Evolutionary conservation across 2,329 filamentous ascomycete species (phyloP).

Genomic region (Fusarium piperis): DNA sequence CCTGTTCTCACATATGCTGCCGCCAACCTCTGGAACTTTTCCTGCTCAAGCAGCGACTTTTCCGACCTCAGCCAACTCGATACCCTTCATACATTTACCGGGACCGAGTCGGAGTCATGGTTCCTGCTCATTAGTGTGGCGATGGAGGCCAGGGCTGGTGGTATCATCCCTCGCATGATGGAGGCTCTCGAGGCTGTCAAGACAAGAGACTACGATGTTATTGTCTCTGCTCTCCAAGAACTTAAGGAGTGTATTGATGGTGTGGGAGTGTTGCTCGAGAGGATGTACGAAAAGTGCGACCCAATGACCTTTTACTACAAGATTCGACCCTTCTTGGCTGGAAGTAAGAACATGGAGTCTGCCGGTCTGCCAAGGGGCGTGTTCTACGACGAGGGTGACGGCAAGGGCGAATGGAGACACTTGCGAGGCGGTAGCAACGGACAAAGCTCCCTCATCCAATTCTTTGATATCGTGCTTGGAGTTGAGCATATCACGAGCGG

Average conservation of each 20-base stretch:
- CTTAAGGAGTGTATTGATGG: conserved; percentile 75
- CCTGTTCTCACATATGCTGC: conserved; percentile 92
- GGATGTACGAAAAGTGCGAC: conserved; percentile 91
- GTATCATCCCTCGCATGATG: conserved; percentile 80
- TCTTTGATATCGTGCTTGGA: conserved; percentile 88
- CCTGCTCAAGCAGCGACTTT: conserved; percentile 63
- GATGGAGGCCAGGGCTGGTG: conserved; percentile 84
- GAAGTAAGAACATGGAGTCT: conserved; percentile 90
- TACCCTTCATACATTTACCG: conserved; percentile 85
- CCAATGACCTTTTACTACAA: conserved; percentile 89
- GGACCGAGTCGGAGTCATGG: conserved; percentile 91
- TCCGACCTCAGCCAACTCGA: conserved; percentile 74
- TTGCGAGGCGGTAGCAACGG: conserved; percentile 93
- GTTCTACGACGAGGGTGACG: conserved; percentile 80
- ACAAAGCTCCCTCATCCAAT: conserved; percentile 91
- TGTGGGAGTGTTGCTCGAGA: conserved; percentile 73
- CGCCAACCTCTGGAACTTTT: conserved; percentile 91
- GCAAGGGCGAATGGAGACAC: conserved; percentile 74
- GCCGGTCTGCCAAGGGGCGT: conserved; percentile 86
- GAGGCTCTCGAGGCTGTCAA: conserved; percentile 77
- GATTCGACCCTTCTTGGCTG: conserved; percentile 88
- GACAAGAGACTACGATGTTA: conserved; percentile 65
- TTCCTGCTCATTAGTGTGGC: conserved; percentile 91
- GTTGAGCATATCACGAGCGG: conserved; percentile 73
- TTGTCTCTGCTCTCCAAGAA: conserved; percentile 70